Conservation (phyloP, 2,329 filamentous ascomycete genomes). For the Chrysoporthe deuterocubensis region DNA sequence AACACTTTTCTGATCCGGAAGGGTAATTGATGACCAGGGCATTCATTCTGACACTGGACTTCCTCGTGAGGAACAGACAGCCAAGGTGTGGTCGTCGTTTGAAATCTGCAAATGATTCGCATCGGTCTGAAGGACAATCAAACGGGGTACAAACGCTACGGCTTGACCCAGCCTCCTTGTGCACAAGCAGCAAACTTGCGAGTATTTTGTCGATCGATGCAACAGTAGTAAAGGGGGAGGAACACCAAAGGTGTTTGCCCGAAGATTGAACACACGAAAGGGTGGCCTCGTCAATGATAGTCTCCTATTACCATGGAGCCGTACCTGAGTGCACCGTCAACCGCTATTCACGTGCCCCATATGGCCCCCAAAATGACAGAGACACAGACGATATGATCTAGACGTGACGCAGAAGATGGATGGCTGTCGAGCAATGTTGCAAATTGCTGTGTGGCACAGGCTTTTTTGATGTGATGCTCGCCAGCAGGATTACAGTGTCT, state of each 20-base stretch:
- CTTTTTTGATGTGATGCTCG: neutral
- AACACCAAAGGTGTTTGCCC: conserved; percentile 26
- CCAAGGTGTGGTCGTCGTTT: conserved; percentile 12
- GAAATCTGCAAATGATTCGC: conserved; percentile 8
- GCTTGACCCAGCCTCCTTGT: conserved; percentile 14
- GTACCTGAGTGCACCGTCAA: conserved; percentile 3
- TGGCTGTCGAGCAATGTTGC: neutral
- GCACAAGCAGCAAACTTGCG: conserved; percentile 26
- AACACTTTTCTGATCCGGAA: too few species aligned
- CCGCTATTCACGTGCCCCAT: neutral
- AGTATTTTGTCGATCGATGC: conserved; percentile 14
- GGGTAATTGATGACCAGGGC: neutral
- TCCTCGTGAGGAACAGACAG: neutral
- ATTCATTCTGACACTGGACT: too few species aligned
- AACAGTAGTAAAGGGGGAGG: conserved; percentile 13
- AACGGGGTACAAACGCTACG: conserved; percentile 2
- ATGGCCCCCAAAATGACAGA: conserved; percentile 9
- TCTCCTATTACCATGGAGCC: conserved; percentile 11
- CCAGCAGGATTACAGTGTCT: neutral
- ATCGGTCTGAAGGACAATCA: conserved; percentile 10
- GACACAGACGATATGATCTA: neutral
- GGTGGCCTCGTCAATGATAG: neutral
- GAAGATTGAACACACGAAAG: neutral
- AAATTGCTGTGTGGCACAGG: neutral
- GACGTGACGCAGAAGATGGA: neutral